Conservation (phyloP, 768 basidiomycete genomes). For the Clavulina sp. region DNA sequence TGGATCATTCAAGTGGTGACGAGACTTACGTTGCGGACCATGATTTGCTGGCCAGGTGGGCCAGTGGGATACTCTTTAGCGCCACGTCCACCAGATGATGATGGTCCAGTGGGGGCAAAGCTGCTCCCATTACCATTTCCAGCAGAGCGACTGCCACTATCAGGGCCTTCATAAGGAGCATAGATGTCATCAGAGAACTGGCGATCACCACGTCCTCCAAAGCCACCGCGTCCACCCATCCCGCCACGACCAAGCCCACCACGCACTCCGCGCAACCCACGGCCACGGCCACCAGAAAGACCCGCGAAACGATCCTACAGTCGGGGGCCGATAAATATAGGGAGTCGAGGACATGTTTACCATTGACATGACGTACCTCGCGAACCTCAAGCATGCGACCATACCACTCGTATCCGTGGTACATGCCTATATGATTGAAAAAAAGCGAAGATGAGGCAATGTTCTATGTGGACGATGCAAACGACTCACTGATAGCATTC, state of each 20-base stretch:
- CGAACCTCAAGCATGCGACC: constrained; percentile 90
- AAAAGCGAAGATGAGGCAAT: constrained; percentile 1
- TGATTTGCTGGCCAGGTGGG: constrained; percentile 86
- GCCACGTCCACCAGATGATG: no score
- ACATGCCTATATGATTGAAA: constrained; percentile 78
- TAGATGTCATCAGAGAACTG: constrained; percentile 82
- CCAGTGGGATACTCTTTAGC: neutral
- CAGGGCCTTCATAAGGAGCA: constrained; percentile 83
- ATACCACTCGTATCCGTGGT: constrained; percentile 95
- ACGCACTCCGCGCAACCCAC: constrained; percentile 27
- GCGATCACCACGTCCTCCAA: constrained; percentile 27
- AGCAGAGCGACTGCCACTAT: constrained; percentile 31
- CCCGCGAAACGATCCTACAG: constrained; percentile 74
- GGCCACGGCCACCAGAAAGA: constrained; percentile 32
- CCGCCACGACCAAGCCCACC: constrained; percentile 42
- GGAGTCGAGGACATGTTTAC: neutral
- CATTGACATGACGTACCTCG: constrained; percentile 39
- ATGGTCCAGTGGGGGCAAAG: neutral
- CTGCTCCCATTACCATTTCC: constrained; percentile 23
- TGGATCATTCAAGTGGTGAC: neutral
- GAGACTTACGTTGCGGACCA: constrained; percentile 89
- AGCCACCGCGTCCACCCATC: constrained; percentile 17
- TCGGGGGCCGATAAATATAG: neutral
- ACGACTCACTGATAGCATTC: constrained; percentile 26
- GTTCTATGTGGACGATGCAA: neutral